Percentiles rank a stretch among this genome's conserved stretches.
phyloP scores from a whole-genome alignment of 371 early-diverging fungal species.

The Fennellomyces sp. region DNA sequence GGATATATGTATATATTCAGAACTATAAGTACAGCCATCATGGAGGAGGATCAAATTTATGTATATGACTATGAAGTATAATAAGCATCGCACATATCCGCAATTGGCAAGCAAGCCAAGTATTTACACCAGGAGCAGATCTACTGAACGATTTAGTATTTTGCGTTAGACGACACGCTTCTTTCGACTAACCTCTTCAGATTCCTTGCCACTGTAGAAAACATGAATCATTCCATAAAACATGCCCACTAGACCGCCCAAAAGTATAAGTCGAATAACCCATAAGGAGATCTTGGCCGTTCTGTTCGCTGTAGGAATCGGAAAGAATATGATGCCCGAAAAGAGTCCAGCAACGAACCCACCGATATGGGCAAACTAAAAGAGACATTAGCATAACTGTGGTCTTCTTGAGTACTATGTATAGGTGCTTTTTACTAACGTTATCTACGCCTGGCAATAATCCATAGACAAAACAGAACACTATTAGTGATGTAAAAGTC shows the following conservation, averaged over 20 bases:
- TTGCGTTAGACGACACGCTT: neutral
- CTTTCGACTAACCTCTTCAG: constrained; percentile 13
- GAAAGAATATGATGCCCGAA: constrained; percentile 36
- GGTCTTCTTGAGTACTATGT: too few relatives aligned
- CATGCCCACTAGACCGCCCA: constrained; percentile 10
- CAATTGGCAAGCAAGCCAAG: constrained; percentile 19
- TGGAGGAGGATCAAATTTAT: too few relatives aligned
- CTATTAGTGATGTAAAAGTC: neutral
- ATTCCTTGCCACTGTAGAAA: constrained; percentile 30
- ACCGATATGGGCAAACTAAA: constrained; percentile 71
- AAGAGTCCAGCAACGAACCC: constrained; percentile 26
- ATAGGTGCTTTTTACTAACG: too few relatives aligned
- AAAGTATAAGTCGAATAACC: constrained; percentile 25
- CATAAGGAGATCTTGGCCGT: constrained; percentile 26
- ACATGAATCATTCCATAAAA: constrained; percentile 10
- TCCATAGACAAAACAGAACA: constrained; percentile 55
- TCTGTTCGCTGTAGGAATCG: constrained; percentile 19
- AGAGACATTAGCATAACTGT: too few relatives aligned
- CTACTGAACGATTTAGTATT: constrained; percentile 3
- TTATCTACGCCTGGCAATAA: constrained; percentile 54
- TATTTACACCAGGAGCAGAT: constrained; percentile 17
- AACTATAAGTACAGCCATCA: too few relatives aligned
- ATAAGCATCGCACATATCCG: constrained; percentile 15
- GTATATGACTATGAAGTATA: too few relatives aligned
- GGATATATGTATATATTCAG: too few relatives aligned